Conservation (phyloP, 2,329 filamentous ascomycete species). For the Calonectria hawksworthii region DNA sequence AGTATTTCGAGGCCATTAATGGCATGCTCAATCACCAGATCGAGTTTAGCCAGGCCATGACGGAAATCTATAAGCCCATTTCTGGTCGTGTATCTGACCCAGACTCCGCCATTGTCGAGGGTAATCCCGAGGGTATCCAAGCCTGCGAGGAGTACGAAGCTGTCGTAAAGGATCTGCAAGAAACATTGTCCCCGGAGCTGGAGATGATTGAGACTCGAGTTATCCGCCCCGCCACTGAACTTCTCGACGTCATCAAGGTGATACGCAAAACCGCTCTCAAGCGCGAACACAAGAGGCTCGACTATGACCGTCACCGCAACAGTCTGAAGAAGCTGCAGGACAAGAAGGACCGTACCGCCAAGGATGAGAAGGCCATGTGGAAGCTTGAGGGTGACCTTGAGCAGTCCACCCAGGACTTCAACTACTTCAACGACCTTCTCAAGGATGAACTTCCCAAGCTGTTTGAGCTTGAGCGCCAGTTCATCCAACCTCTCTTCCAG, state of each 20-base stretch:
- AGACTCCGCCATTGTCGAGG: slow-evolving; percentile 82
- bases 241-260: slow-evolving; percentile 94
- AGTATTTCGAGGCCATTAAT: slow-evolving; percentile 98
- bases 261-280: slow-evolving; percentile 91
- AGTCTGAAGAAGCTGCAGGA: slow-evolving; percentile 95
- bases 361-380: slow-evolving; percentile 98
- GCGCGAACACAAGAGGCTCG: slow-evolving; percentile 96
- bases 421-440: slow-evolving; percentile 97
- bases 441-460: slow-evolving; percentile 96
- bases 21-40: slow-evolving; percentile 98
- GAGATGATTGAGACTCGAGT: slow-evolving; percentile 97
- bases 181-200: slow-evolving; percentile 89
- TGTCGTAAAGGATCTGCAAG: slow-evolving; percentile 91
- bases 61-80: slow-evolving; percentile 98
- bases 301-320: slow-evolving; percentile 90
- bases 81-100: slow-evolving; percentile 96
- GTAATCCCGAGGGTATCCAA: slow-evolving; percentile 91
- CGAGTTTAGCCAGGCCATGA: slow-evolving; percentile 96
- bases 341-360: slow-evolving; percentile 95
- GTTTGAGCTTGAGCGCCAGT: slow-evolving; percentile 90
- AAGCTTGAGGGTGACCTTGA: slow-evolving; percentile 95
- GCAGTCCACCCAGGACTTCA: slow-evolving; percentile 92
- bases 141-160: slow-evolving; percentile 97
- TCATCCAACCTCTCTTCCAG: slow-evolving; percentile 97
- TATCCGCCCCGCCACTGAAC: slow-evolving; percentile 92